Conservation (phyloP, 2,329 filamentous ascomycete genomes). For the Pezicula carpinea region DNA sequence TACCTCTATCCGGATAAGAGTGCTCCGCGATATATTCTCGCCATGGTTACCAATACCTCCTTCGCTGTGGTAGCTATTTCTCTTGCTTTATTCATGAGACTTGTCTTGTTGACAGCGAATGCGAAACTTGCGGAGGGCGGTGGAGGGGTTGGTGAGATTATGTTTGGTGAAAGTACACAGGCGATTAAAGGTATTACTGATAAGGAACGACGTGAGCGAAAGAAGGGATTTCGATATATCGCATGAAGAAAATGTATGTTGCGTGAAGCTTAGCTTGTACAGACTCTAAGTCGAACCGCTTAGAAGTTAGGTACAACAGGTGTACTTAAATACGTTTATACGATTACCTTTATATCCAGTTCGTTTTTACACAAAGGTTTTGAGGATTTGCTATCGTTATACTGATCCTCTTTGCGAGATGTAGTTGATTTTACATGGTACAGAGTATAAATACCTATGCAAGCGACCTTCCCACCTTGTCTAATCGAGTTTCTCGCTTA, state of each 20-base stretch:
- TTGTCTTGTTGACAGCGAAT: neutral
- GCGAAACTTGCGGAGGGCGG: neutral
- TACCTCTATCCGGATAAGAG: slow-evolving; percentile 3
- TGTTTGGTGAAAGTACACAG: neutral
- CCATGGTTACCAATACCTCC: neutral
- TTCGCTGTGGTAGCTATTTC: neutral
- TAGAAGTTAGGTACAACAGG: no score
- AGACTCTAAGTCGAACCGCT: no score
- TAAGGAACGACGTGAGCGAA: neutral
- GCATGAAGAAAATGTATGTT: no score
- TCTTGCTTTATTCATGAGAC: neutral
- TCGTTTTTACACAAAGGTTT: no score
- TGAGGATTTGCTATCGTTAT: no score
- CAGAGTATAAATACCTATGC: no score
- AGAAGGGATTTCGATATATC: neutral
- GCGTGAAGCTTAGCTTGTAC: no score
- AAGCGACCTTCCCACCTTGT: no score
- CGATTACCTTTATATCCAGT: no score
- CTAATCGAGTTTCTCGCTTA: slow-evolving; percentile 6
- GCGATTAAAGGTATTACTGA: neutral
- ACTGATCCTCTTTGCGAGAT: no score
- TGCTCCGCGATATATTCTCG: neutral
- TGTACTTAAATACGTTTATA: no score
- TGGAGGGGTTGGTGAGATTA: neutral
- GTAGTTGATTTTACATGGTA: no score